Evolutionary conservation across 2,329 filamentous ascomycete species (phyloP).

Genomic region (Colletotrichum chrysophilum): DNA sequence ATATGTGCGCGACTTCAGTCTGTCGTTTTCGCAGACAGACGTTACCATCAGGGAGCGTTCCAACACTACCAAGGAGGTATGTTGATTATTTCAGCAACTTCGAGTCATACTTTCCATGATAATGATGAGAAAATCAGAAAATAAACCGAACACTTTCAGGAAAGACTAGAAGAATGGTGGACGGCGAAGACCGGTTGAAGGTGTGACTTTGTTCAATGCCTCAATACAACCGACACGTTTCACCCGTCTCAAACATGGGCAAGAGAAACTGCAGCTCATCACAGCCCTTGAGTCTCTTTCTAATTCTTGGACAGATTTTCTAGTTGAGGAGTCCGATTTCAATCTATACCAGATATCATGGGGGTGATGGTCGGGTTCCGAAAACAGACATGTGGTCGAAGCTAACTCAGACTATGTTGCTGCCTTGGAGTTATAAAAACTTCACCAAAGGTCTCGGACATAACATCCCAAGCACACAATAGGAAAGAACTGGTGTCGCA

Average conservation of each 20-base stretch:
- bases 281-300: too few relatives aligned
- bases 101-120: background rate
- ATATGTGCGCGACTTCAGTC: rapidly evolving
- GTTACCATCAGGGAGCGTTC: rapidly evolving
- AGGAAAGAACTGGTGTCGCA: too few relatives aligned
- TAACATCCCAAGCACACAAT: too few relatives aligned
- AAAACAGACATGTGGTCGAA: rapidly evolving
- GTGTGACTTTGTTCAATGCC: rapidly evolving
- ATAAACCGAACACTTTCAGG: rapidly evolving
- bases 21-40: background rate
- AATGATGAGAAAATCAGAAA: rapidly evolving
- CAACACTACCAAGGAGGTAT: background rate
- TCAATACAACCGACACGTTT: background rate
- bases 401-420: rapidly evolving
- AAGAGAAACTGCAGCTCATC: too few relatives aligned
- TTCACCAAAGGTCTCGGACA: too few relatives aligned
- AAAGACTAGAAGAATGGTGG: background rate
- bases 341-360: background rate
- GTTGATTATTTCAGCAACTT: rapidly evolving
- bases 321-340: too few relatives aligned
- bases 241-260: too few relatives aligned
- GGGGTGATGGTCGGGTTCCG: background rate
- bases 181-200: background rate
- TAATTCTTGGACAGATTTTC: too few relatives aligned
- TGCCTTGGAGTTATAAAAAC: too few relatives aligned